Conservation (phyloP, 2,329 filamentous ascomycete genomes). For the Fusarium haematococcum region DNA sequence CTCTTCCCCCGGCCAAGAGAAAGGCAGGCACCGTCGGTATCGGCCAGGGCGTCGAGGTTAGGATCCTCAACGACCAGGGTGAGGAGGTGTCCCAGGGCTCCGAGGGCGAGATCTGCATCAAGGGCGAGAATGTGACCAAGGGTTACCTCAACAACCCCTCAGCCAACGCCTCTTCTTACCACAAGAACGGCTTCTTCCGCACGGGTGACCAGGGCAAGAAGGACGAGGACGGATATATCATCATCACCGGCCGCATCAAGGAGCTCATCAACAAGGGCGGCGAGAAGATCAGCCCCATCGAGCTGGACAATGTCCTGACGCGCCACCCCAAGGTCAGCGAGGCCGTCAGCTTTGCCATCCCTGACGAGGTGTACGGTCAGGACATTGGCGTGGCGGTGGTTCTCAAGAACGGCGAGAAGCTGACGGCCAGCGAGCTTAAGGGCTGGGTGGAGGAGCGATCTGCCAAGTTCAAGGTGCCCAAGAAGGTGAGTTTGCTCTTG, state of each 20-base stretch:
- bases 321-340: conserved; percentile 79
- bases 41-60: conserved; percentile 85
- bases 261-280: conserved; percentile 92
- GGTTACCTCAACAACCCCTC: conserved; percentile 87
- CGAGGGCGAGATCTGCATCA: conserved; percentile 86
- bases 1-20: conserved; percentile 76
- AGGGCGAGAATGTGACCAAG: conserved; percentile 84
- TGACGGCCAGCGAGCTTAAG: conserved; percentile 72
- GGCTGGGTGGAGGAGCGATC: conserved; percentile 76
- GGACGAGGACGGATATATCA: conserved; percentile 83
- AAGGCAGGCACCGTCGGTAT: conserved; percentile 86
- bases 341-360: conserved; percentile 85
- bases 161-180: conserved; percentile 81
- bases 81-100: conserved; percentile 74
- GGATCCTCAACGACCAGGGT: conserved; percentile 78
- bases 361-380: conserved; percentile 86
- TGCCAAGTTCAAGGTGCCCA: conserved; percentile 88
- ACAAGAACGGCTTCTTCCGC: conserved; percentile 82
- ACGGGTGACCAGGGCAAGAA: conserved; percentile 88
- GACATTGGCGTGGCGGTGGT: conserved; percentile 84
- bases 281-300: conserved; percentile 90
- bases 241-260: conserved; percentile 93
- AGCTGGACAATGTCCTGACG: conserved; percentile 86
- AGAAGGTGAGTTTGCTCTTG: conserved; percentile 68
- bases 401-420: conserved; percentile 71